A percentile compares a stretch with the other conserved stretches of the same genome.
Evolutionary conservation across 176 grass and related monocot genomes (phyloP).

Genomic region (Neostapfia colusana): DNA sequence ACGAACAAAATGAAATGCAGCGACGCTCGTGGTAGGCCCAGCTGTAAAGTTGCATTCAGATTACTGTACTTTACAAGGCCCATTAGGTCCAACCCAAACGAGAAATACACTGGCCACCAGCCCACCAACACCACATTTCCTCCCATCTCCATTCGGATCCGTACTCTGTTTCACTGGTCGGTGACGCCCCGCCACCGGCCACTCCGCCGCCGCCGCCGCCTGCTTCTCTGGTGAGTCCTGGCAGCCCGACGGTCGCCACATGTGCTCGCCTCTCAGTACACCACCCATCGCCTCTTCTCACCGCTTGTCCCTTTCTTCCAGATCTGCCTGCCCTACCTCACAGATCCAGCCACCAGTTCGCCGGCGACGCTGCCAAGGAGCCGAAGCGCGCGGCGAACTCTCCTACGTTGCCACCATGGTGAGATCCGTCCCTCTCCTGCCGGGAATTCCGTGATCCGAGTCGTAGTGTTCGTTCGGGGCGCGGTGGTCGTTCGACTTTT

Average conservation of each 20-base stretch:
- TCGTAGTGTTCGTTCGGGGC: not conserved
- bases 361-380: not conserved
- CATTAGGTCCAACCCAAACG: not conserved
- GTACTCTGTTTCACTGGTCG: not conserved
- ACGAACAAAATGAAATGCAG: too few species aligned
- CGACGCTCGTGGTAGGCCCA: not conserved
- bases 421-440: not conserved
- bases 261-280: not conserved
- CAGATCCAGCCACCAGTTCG: not conserved
- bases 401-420: slow-evolving; percentile 18
- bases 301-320: not conserved
- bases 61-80: not conserved
- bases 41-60: not conserved
- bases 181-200: not conserved
- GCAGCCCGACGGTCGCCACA: not conserved
- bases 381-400: not conserved
- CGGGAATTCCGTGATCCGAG: not conserved
- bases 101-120: not conserved
- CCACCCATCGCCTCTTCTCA: not conserved
- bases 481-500: not conserved
- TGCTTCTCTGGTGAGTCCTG: not conserved
- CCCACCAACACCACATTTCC: not conserved
- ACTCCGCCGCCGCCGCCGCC: not conserved
- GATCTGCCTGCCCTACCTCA: slow-evolving; percentile 3
- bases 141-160: not conserved